Percentiles rank a stretch among this genome's conserved stretches.
Evolutionary conservation across 1,284 basidiomycete genomes (phyloP).

Genomic region (Boletellus deceptivus): DNA sequence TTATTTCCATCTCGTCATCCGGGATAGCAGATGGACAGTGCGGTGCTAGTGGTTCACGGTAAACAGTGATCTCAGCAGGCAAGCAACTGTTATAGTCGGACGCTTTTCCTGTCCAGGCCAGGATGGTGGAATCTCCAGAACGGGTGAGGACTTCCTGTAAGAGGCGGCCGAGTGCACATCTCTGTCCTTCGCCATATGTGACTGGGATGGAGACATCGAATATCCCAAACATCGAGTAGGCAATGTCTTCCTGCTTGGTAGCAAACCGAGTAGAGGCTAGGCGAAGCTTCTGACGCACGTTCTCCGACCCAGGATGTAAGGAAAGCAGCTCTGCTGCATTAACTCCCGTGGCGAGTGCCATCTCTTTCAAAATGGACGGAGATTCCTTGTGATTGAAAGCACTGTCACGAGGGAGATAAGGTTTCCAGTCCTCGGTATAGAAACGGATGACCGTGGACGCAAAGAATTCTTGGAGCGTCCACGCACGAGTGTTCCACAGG

Average conservation of each 20-base stretch:
- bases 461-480: slow-evolving; percentile 29
- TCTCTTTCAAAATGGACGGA: slow-evolving; percentile 14
- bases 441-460: slow-evolving; percentile 21
- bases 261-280: slow-evolving; percentile 18
- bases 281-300: slow-evolving; percentile 20
- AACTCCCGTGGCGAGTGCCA: slow-evolving; percentile 17
- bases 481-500: slow-evolving; percentile 24
- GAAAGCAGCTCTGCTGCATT: slow-evolving; percentile 10
- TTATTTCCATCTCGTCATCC: slow-evolving; percentile 9
- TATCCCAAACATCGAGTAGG: slow-evolving; percentile 23
- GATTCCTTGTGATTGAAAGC: slow-evolving; percentile 20
- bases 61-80: slow-evolving; percentile 19
- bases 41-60: slow-evolving; percentile 3
- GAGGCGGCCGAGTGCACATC: slow-evolving; percentile 19
- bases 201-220: slow-evolving; percentile 19
- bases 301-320: slow-evolving; percentile 17
- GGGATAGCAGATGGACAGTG: slow-evolving; percentile 11
- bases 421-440: slow-evolving; percentile 23
- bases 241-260: slow-evolving; percentile 20
- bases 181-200: slow-evolving; percentile 22
- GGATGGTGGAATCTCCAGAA: slow-evolving; percentile 13
- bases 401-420: slow-evolving; percentile 12
- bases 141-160: slow-evolving; percentile 19
- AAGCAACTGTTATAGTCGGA: slow-evolving; percentile 27
- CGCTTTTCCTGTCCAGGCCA: slow-evolving; percentile 20